Conservation (phyloP, 345 rosid species). For the Murraya koenigii region DNA sequence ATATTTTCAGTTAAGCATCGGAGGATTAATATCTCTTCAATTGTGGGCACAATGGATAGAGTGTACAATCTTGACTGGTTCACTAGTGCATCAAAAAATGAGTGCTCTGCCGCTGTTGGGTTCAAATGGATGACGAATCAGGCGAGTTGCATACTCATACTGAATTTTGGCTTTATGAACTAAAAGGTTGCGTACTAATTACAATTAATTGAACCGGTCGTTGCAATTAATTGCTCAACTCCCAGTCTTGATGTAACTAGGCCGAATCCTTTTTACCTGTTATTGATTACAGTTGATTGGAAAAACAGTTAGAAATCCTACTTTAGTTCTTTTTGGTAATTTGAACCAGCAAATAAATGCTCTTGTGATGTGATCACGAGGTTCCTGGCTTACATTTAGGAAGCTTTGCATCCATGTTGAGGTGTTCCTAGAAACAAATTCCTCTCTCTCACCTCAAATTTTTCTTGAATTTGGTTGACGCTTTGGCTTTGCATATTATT, state of each 20-base stretch:
- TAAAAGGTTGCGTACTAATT: neutral
- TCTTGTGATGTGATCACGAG: neutral
- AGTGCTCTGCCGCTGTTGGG: slow-evolving; percentile 41
- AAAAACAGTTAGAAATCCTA: too few species aligned
- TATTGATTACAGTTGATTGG: too few species aligned
- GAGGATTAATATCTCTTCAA: slow-evolving; percentile 30
- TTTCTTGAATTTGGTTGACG: neutral
- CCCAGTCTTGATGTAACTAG: too few species aligned
- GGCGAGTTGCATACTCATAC: slow-evolving; percentile 5
- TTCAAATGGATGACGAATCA: slow-evolving; percentile 48
- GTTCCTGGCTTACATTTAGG: neutral
- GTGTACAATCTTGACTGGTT: slow-evolving; percentile 37
- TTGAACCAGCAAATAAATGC: neutral
- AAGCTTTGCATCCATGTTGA: neutral
- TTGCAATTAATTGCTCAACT: too few species aligned
- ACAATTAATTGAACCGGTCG: too few species aligned
- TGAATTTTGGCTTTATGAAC: neutral
- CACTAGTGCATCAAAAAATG: slow-evolving; percentile 38
- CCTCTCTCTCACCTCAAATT: neutral
- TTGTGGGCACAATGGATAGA: slow-evolving; percentile 23
- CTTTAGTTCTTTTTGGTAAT: neutral
- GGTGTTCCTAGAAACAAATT: neutral
- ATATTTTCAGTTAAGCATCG: slow-evolving; percentile 28
- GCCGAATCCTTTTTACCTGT: too few species aligned
- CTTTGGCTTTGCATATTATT: neutral